Percentiles rank a stretch among this genome's conserved stretches.
phyloP scores from a whole-genome alignment of 768 basidiomycete genomes.

The Mycena sanguinolenta region DNA sequence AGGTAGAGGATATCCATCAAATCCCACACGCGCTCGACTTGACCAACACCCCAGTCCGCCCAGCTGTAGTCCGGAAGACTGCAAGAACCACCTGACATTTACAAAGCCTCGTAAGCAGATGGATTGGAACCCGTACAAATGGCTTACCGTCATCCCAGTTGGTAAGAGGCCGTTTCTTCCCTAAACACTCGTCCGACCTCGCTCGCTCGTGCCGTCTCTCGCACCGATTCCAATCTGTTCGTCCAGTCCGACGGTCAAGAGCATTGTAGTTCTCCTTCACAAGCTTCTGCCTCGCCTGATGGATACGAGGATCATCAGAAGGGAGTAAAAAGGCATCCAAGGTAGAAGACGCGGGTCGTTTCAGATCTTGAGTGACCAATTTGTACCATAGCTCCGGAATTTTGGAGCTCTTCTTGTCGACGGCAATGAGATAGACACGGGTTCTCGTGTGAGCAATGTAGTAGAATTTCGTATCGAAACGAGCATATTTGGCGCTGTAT shows the following conservation, averaged over 20 bases:
- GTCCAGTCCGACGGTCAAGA: slow-evolving; percentile 76
- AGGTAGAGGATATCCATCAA: slow-evolving; percentile 92
- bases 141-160: slow-evolving; percentile 90
- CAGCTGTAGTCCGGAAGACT: slow-evolving; percentile 91
- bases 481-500: slow-evolving; percentile 78
- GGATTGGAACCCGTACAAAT: slow-evolving; percentile 15
- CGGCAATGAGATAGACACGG: slow-evolving; percentile 88
- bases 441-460: slow-evolving; percentile 97
- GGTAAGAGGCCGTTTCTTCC: slow-evolving; percentile 87
- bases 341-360: slow-evolving; percentile 89
- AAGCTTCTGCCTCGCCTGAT: slow-evolving; percentile 88
- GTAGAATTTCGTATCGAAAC: slow-evolving; percentile 89
- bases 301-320: slow-evolving; percentile 92
- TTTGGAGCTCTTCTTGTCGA: slow-evolving; percentile 71
- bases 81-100: slow-evolving; percentile 77
- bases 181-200: slow-evolving; percentile 85
- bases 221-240: slow-evolving; percentile 92
- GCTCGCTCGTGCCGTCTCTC: slow-evolving; percentile 93
- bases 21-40: slow-evolving; percentile 96
- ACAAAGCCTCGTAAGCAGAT: background rate
- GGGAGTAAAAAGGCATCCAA: slow-evolving; percentile 93
- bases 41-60: slow-evolving; percentile 93
- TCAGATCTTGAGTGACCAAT: slow-evolving; percentile 69
- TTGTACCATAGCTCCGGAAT: slow-evolving; percentile 81
- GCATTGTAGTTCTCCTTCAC: slow-evolving; percentile 76